Base-by-base conservation (phyloP, 768 basidiomycete species). In the Tricholoma matsutake region DNA sequence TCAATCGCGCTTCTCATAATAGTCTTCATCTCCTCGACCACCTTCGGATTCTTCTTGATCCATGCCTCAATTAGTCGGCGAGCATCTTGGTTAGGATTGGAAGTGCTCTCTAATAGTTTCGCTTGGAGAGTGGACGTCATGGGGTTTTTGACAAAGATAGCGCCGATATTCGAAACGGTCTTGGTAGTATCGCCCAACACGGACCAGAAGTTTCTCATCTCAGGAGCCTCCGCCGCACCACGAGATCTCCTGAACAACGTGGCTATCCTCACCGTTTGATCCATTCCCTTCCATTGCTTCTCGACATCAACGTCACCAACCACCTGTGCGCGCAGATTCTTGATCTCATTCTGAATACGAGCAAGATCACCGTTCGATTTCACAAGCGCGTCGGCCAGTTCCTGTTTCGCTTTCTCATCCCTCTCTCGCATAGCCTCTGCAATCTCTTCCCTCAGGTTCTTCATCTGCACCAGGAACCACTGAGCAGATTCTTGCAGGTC, bases 191-290 rank as follows among this genome's bases (percentile, higher is more conserved):
- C 54, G 4, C 54, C 54, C 20, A 55, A 16, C n/a, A 35, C 54
- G 20, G 54, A 35, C 54, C 54, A 55, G 34, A 55, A 35, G 34
- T 39, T 34, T 6, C 22, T 11, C 4, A 37, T 55, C 20, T 55
- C 54, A 6, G 54, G 54, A 55, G 34, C 20, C 34, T 55, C 35
- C 8, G 34, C 20, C 2, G 54, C 54, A 14, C 54, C 43, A 13
- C 22, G 54, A 22, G 54, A 55, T 39, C 54, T 10, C 54, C 34
- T 37, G 25, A 55, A 55, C 54, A 55, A 37, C 14, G 54, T 39
- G 35, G 28, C 39, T 25, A 55, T 14, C 54, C 8, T 35, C 16
- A n/a, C 54, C 25, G 22, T 39, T 3, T 39, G 54, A 32, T 7
- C 13, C 54, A 55, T 55, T 20, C 28, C 20, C 32, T 37, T 55